phyloP scores from a whole-genome alignment of 2,329 filamentous ascomycete genomes.

The Penicillium expansum region DNA sequence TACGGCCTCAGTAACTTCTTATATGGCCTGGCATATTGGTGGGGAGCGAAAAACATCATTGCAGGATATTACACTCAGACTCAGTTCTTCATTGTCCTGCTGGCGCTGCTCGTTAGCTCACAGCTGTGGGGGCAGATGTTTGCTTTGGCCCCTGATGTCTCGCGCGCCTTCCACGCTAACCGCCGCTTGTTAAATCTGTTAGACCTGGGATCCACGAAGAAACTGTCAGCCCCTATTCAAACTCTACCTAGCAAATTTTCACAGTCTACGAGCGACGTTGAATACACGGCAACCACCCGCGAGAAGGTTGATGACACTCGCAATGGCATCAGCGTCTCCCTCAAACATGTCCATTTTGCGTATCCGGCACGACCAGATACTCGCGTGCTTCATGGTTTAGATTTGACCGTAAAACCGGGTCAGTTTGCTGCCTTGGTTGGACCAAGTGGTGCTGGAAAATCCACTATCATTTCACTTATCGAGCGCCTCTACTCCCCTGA shows the following conservation, averaged over 20 bases:
- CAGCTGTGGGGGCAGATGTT: slow-evolving; percentile 72
- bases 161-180: slow-evolving; percentile 61
- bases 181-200: slow-evolving; percentile 52
- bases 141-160: slow-evolving; percentile 68
- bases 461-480: slow-evolving; percentile 58
- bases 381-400: slow-evolving; percentile 56
- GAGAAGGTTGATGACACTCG: not conserved
- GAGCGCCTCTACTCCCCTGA: slow-evolving; percentile 56
- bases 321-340: slow-evolving; percentile 47
- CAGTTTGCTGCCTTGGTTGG: slow-evolving; percentile 59
- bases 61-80: slow-evolving; percentile 62
- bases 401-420: slow-evolving; percentile 50
- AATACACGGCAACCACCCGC: not conserved
- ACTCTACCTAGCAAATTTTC: not conserved
- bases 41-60: slow-evolving; percentile 68
- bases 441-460: slow-evolving; percentile 65
- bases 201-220: slow-evolving; percentile 25
- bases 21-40: slow-evolving; percentile 75
- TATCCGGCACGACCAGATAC: slow-evolving; percentile 64
- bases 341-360: slow-evolving; percentile 60
- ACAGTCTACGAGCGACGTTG: not conserved
- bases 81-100: slow-evolving; percentile 70
- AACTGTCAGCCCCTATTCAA: not conserved
- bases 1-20: slow-evolving; percentile 58
- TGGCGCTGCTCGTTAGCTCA: slow-evolving; percentile 67